Evolutionary conservation across 495 filamentous ascomycete species (phyloP).

Genomic region (Trichocladium antarcticum): DNA sequence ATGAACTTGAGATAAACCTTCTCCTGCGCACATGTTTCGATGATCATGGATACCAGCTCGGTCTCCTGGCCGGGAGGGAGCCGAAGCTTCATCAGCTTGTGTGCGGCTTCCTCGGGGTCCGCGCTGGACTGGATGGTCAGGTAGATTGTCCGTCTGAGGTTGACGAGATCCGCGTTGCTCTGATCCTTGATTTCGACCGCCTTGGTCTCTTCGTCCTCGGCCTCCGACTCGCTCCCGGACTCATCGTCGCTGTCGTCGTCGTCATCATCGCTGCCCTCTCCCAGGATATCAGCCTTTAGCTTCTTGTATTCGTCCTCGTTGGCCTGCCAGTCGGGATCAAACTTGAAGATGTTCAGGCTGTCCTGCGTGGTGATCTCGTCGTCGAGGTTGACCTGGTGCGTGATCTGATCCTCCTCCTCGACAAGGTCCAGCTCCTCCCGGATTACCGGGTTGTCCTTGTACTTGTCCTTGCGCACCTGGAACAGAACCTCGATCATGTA

Average conservation of each 20-base stretch:
- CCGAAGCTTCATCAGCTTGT: conserved; percentile 88
- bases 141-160: conserved; percentile 88
- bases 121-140: conserved; percentile 92
- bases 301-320: conserved; percentile 84
- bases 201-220: conserved; percentile 56
- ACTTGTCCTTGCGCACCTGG: conserved; percentile 89
- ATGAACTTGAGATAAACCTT: conserved; percentile 95
- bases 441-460: conserved; percentile 85
- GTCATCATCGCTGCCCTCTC: conserved; percentile 71
- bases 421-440: conserved; percentile 90
- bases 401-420: conserved; percentile 96
- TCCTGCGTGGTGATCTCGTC: conserved; percentile 77
- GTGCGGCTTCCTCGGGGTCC: conserved; percentile 89
- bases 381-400: conserved; percentile 66
- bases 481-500: conserved; percentile 99
- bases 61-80: conserved; percentile 79
- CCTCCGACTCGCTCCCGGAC: conserved; percentile 69
- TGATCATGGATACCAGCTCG: conserved; percentile 89
- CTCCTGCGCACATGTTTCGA: conserved; percentile 92
- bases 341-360: conserved; percentile 88
- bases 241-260: conserved; percentile 61
- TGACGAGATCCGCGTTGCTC: conserved; percentile 88
- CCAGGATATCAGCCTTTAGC: conserved; percentile 85
- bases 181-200: conserved; percentile 93
- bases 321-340: conserved; percentile 77